Conservation (phyloP, 345 rosid species). For the Murraya koenigii region DNA sequence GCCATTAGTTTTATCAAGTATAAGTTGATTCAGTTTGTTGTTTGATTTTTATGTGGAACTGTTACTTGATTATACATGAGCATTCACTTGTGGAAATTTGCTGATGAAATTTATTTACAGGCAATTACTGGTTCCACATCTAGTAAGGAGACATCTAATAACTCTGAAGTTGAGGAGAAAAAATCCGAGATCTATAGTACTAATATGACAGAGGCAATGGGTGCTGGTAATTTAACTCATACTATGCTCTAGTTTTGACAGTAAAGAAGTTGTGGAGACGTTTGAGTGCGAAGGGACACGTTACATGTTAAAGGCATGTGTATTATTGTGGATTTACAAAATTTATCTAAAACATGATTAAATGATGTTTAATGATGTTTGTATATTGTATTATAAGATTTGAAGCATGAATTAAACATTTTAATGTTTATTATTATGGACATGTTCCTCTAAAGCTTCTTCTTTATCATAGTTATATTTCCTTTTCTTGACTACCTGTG, state of each 20-base stretch:
- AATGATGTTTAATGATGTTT: neutral
- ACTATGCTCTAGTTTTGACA: slow-evolving; percentile 4
- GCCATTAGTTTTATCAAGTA: neutral
- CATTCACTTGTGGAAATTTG: neutral
- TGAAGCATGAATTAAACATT: neutral
- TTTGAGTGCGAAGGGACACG: neutral
- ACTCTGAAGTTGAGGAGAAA: slow-evolving; percentile 42
- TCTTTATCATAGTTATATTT: neutral
- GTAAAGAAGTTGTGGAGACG: neutral
- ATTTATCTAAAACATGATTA: neutral
- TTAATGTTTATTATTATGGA: neutral
- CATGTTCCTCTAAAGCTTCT: neutral
- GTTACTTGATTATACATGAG: neutral
- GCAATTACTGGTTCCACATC: slow-evolving; percentile 67
- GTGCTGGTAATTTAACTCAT: slow-evolving; percentile 64
- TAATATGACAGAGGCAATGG: slow-evolving; percentile 98
- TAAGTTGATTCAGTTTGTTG: neutral
- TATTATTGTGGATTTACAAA: neutral
- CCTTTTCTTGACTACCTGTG: neutral
- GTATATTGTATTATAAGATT: neutral
- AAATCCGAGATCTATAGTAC: slow-evolving; percentile 77
- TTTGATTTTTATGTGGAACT: neutral
- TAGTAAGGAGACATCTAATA: slow-evolving; percentile 45
- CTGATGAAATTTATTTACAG: slow-evolving; percentile 30
- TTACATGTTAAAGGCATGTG: neutral